Percentiles rank a stretch among this genome's conserved stretches.
phyloP scores from a whole-genome alignment of 208 protist species.

The Trypanosoma scelopori region DNA sequence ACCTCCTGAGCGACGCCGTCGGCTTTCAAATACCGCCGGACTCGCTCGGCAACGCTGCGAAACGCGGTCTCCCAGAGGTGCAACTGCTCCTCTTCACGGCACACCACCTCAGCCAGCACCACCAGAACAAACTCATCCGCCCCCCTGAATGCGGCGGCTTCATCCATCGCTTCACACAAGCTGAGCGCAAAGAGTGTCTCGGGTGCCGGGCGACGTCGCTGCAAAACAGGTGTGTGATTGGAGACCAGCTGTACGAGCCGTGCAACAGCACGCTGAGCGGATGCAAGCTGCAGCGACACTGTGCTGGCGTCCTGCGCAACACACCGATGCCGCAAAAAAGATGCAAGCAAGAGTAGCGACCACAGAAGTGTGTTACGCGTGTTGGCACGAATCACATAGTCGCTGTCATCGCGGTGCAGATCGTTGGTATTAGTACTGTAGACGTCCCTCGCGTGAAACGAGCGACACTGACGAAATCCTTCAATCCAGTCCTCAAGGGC shows the following conservation, averaged over 20 bases:
- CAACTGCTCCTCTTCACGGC: conserved; percentile 16
- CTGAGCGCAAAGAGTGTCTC: conserved; percentile 23
- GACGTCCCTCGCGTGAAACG: conserved; percentile 3
- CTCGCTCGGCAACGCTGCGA: conserved; percentile 7
- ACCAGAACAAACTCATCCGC: background rate
- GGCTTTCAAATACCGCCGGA: conserved; percentile 9
- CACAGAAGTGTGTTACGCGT: conserved; percentile 21
- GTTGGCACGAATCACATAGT: conserved; percentile 5
- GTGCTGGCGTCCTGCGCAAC: background rate
- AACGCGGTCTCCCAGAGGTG: conserved; percentile 11
- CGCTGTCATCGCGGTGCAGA: background rate
- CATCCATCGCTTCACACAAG: conserved; percentile 16
- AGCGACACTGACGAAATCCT: conserved; percentile 5
- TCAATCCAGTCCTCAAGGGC: conserved; percentile 9
- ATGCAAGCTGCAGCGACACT: background rate
- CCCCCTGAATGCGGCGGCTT: background rate
- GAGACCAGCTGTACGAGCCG: conserved; percentile 15
- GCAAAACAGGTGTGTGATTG: conserved; percentile 8
- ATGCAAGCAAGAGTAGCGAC: conserved; percentile 18
- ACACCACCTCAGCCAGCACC: conserved; percentile 17
- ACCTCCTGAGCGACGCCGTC: too few relatives aligned
- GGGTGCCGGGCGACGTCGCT: conserved; percentile 20
- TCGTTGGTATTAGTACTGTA: background rate
- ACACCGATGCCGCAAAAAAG: conserved; percentile 12
- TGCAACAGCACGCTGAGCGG: background rate